Conservation (phyloP, 2,329 filamentous ascomycete genomes). For the Hirsutella thompsonii region DNA sequence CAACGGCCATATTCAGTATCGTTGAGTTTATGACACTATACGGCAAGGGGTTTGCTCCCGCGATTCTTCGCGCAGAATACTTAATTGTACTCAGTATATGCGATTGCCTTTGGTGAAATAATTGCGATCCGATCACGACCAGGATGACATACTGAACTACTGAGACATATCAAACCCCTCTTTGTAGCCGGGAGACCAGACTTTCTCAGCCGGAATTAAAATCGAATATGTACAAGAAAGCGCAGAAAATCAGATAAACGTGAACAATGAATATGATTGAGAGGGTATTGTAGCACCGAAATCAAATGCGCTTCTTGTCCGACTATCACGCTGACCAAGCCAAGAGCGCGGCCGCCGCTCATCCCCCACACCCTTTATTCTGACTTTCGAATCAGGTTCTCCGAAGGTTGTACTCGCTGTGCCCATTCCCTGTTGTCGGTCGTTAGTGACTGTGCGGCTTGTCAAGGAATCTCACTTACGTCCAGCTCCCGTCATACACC, state of each 20-base stretch:
- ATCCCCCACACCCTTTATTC: conserved; percentile 10
- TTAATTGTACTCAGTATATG: too few relatives aligned
- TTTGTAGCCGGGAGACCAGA: too few relatives aligned
- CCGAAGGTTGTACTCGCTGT: conserved; percentile 47
- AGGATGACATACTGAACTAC: too few relatives aligned
- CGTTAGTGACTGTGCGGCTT: conserved; percentile 12
- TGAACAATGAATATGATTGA: background rate
- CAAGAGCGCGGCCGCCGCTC: background rate
- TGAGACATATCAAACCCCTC: too few relatives aligned
- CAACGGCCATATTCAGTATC: too few relatives aligned
- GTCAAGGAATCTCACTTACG: conserved; percentile 45
- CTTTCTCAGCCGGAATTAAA: too few relatives aligned
- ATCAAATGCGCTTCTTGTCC: background rate
- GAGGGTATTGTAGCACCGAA: conserved; percentile 1
- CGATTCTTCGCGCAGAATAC: too few relatives aligned
- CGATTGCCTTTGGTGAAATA: too few relatives aligned
- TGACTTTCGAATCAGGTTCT: conserved; percentile 48
- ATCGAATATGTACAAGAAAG: background rate
- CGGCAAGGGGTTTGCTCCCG: too few relatives aligned
- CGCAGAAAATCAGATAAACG: background rate
- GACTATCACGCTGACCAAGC: background rate
- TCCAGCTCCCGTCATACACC: conserved; percentile 97
- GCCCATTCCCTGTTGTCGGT: conserved; percentile 47
- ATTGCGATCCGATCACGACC: too few relatives aligned
- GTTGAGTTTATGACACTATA: too few relatives aligned